These are phyloP conservation scores for Hypoxylon lienhwacheense DNA, from an alignment of 495 filamentous ascomycete genomes.

Conservation along the genomic window DNA sequence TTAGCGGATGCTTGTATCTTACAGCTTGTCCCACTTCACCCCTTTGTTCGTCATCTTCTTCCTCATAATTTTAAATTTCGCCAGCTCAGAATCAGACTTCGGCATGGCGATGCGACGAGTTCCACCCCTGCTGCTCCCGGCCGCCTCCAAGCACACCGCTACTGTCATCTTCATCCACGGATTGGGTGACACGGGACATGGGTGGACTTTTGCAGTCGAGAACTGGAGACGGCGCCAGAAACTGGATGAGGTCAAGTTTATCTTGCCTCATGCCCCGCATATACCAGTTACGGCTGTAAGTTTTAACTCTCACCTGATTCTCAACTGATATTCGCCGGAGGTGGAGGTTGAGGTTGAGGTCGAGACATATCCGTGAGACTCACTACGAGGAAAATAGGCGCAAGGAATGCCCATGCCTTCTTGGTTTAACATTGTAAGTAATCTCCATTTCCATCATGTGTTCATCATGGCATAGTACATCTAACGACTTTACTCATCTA, in stretches of 20 bases:
- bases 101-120: conserved; percentile 40
- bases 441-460: conserved; percentile 1
- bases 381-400: conserved; percentile 56
- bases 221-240: conserved; percentile 83
- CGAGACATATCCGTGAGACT: conserved; percentile 2
- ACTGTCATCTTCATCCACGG: conserved; percentile 95
- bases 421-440: conserved; percentile 87
- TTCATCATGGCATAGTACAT: too few relatives aligned
- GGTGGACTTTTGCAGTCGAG: conserved; percentile 80
- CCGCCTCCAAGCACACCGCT: conserved; percentile 86
- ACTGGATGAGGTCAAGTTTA: conserved; percentile 87
- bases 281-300: conserved; percentile 87
- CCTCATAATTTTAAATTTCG: conserved; percentile 6
- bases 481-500: background rate
- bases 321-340: too few relatives aligned
- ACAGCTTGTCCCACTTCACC: background rate
- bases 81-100: conserved; percentile 8
- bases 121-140: conserved; percentile 70
- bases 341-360: too few relatives aligned
- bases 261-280: conserved; percentile 88
- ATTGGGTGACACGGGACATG: conserved; percentile 77
- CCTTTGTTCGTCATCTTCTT: conserved; percentile 13
- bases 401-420: conserved; percentile 82
- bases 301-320: conserved; percentile 12
- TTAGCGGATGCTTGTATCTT: conserved; percentile 18